phyloP scores from a whole-genome alignment of 2,329 filamentous ascomycete genomes.

The Sporothrix globosa region DNA sequence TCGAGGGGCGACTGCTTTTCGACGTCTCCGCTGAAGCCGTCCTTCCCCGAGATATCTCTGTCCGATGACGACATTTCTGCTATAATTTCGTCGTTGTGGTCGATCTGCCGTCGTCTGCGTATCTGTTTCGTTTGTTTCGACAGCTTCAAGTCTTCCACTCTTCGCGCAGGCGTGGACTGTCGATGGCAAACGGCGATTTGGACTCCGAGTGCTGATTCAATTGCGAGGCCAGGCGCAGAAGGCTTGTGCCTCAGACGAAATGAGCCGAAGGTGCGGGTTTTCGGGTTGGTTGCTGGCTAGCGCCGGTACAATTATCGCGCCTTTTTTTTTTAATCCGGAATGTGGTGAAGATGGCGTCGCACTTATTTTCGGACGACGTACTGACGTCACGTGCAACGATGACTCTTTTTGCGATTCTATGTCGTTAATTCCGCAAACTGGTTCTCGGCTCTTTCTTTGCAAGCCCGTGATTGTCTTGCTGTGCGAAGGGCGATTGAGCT shows the following conservation, averaged over 20 bases:
- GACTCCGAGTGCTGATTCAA: neutral
- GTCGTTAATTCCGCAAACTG: neutral
- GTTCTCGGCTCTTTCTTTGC: neutral
- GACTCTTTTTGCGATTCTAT: neutral
- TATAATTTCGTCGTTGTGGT: no score
- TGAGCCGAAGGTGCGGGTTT: constrained; percentile 12
- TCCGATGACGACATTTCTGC: constrained; percentile 32
- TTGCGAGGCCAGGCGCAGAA: neutral
- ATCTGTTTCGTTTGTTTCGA: neutral
- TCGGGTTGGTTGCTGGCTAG: constrained; percentile 25
- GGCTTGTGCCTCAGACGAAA: neutral
- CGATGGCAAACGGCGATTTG: neutral
- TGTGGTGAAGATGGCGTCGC: constrained; percentile 1
- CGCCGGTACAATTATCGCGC: constrained; percentile 28
- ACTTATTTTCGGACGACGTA: constrained; percentile 1
- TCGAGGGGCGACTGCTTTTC: constrained; percentile 35
- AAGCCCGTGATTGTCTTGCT: neutral
- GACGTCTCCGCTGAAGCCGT: constrained; percentile 33
- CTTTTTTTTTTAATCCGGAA: constrained; percentile 15
- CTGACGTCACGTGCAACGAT: constrained; percentile 20
- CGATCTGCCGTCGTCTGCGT: neutral
- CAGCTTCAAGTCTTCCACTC: no score
- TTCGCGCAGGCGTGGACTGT: no score
- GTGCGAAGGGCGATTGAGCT: no score
- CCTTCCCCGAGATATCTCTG: constrained; percentile 17